A percentile compares a stretch with the other conserved stretches of the same genome.
Conservation (phyloP, 179 eudicot species). For the Nepenthes alata region DNA sequence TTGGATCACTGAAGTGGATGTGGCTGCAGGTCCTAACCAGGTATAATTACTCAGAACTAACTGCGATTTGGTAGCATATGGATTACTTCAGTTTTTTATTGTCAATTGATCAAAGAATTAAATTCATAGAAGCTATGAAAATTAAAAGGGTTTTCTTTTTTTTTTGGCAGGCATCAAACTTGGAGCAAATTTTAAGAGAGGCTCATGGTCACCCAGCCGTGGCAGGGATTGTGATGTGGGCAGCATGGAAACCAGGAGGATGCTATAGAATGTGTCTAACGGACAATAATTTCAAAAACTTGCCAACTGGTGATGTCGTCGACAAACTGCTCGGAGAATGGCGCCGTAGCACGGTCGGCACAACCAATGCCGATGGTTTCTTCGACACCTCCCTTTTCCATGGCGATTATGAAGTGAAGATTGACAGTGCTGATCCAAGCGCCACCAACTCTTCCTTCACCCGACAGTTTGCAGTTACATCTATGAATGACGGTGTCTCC, state of each 20-base stretch:
- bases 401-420: slow-evolving; percentile 29
- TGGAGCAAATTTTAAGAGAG: slow-evolving; percentile 45
- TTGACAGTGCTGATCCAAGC: not conserved
- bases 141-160: not conserved
- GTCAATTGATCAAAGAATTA: not conserved
- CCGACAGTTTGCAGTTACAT: not conserved
- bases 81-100: not conserved
- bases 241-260: slow-evolving; percentile 31
- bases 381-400: slow-evolving; percentile 26
- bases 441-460: not conserved
- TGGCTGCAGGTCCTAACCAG: slow-evolving; percentile 21
- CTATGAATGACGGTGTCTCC: not conserved
- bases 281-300: slow-evolving; percentile 36
- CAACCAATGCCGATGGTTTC: slow-evolving; percentile 26
- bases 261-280: slow-evolving; percentile 45
- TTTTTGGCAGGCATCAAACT: slow-evolving; percentile 19
- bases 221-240: slow-evolving; percentile 46
- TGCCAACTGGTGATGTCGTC: slow-evolving; percentile 40
- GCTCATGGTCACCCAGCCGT: slow-evolving; percentile 31
- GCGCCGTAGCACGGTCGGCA: not conserved
- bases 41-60: slow-evolving; percentile 3
- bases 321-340: slow-evolving; percentile 39
- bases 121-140: not conserved
- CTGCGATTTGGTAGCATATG: not conserved
- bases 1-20: slow-evolving; percentile 62